Evolutionary conservation across 805 yeast genomes (phyloP).

Genomic region (Metschnikowia reukaufii): DNA sequence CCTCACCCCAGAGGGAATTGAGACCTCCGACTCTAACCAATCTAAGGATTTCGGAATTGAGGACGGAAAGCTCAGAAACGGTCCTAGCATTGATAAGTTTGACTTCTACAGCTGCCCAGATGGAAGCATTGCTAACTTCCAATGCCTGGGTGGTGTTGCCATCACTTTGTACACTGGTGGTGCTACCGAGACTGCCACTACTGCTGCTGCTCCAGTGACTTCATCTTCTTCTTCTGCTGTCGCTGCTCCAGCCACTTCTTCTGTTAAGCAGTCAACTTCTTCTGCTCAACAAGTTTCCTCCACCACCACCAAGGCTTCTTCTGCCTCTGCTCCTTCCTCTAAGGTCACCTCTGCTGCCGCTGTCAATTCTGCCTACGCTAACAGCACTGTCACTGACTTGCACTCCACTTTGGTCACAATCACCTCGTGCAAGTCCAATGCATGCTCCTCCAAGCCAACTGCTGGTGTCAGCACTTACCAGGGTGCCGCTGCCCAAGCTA

Average conservation of each 20-base stretch:
- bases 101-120: conserved; percentile 29
- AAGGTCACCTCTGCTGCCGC: no score
- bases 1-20: conserved; percentile 19
- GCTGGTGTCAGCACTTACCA: conserved; percentile 9
- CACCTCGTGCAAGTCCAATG: conserved; percentile 26
- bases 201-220: conserved; percentile 27
- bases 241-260: conserved; percentile 26
- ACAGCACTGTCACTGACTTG: conserved; percentile 20
- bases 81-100: conserved; percentile 16
- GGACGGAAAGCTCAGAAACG: conserved; percentile 28
- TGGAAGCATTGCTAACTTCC: conserved; percentile 18
- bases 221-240: conserved; percentile 26
- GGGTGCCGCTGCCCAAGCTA: conserved; percentile 17
- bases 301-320: neutral
- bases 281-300: neutral
- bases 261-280: neutral
- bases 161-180: conserved; percentile 13
- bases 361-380: conserved; percentile 8
- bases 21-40: conserved; percentile 18
- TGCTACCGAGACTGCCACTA: conserved; percentile 22
- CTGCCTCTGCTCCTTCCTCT: neutral
- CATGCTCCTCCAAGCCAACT: conserved; percentile 5
- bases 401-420: conserved; percentile 27
- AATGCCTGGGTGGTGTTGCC: conserved; percentile 13
- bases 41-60: conserved; percentile 29